Evolutionary conservation across 345 rosid species (phyloP), one percentile per base, ranked within the genome.

Genomic region (Eutrema heterophyllum): DNA sequence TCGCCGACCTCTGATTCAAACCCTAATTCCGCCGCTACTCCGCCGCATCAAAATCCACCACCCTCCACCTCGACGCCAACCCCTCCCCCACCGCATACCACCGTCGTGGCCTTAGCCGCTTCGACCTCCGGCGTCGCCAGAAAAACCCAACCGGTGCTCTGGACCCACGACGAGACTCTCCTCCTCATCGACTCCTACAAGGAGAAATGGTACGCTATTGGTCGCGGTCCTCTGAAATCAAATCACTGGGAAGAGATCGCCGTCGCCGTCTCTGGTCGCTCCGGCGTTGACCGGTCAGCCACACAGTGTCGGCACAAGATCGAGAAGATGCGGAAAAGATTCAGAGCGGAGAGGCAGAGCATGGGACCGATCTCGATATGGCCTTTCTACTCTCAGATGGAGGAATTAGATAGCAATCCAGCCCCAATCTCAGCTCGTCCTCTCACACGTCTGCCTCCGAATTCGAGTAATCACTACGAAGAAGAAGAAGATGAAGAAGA

Each of bases 301-400:
- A 70, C 83, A 49, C 94, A 89, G 83, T 91, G 92, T 79, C 84
- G 91, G 50, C 96, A 86, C 83, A 85, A 90, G 88, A 92, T 92
- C 83, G 94, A 92, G 85, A 92, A 89, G 84, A 83, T 92, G 74
- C 90, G 94, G 33, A 80, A 84, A 43, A 85, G 89, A 46, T 83
- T 82, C 84, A 83, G 89, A 71, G 56, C 87, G 1, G 92, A 88
- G 79, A 77, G 74, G 32, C 84, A 86, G 36, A 81, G 82, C 51
- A 27, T 74, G 44, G 78, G 83, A 11, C 52, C 60, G 0, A 50
- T 71, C 33, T 67, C 84, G 13, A 39, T 81, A 1, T 93, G 96
- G 94, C 89, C 80, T 9, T 87, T 77, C 74, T 90, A 82, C 71
- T 62, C 78, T n/a, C 83, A 78, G 64, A 91, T 93, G 96, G 90